These are phyloP conservation scores for Hyphodiscus sp. DNA, from an alignment of 2,329 filamentous ascomycete species.

Conservation along the genomic window DNA sequence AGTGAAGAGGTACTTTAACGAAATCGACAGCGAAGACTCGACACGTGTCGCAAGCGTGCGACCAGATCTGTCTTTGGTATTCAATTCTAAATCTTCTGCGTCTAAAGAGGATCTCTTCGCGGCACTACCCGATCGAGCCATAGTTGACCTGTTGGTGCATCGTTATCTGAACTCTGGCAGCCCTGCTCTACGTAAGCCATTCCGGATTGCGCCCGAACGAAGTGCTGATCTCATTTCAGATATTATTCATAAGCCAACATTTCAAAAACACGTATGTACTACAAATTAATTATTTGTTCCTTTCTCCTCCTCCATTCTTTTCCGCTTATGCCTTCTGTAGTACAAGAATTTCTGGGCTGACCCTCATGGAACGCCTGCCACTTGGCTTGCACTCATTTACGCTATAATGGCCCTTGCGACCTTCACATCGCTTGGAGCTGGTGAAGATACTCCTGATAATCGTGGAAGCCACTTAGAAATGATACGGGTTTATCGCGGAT, in stretches of 20 bases:
- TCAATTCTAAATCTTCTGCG: constrained; percentile 31
- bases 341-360: constrained; percentile 45
- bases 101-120: constrained; percentile 41
- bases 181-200: constrained; percentile 42
- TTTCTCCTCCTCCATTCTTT: neutral
- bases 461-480: constrained; percentile 39
- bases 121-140: constrained; percentile 39
- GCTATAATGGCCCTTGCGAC: constrained; percentile 19
- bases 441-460: constrained; percentile 41
- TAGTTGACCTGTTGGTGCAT: constrained; percentile 45
- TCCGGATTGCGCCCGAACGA: neutral
- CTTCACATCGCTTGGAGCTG: constrained; percentile 37
- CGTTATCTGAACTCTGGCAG: constrained; percentile 48
- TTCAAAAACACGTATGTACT: constrained; percentile 36
- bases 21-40: constrained; percentile 30
- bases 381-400: constrained; percentile 46
- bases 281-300: neutral
- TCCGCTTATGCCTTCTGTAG: constrained; percentile 24
- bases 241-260: constrained; percentile 47
- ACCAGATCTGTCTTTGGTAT: constrained; percentile 32
- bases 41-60: constrained; percentile 28
- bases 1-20: constrained; percentile 48
- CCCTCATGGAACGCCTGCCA: constrained; percentile 32
- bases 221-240: constrained; percentile 31
- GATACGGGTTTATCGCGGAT: constrained; percentile 42